phyloP scores from a whole-genome alignment of 257 asterid genomes.

The Lithospermum erythrorhizon region DNA sequence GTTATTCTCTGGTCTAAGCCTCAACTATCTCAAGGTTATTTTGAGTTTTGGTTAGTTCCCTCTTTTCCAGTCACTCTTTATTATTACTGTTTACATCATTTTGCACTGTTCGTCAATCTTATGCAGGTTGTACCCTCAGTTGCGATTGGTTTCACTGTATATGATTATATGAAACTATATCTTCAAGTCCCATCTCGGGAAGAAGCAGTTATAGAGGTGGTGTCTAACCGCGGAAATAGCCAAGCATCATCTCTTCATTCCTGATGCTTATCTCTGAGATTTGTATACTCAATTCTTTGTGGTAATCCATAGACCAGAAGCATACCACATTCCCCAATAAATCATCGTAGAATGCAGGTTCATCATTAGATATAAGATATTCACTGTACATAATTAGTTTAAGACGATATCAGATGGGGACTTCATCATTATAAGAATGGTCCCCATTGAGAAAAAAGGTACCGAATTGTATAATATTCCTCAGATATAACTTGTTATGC shows the following conservation, averaged over 20 bases:
- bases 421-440: neutral
- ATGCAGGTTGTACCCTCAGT: slow-evolving; percentile 90
- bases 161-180: slow-evolving; percentile 66
- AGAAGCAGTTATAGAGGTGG: slow-evolving; percentile 32
- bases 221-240: slow-evolving; percentile 17
- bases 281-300: slow-evolving; percentile 11
- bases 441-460: neutral
- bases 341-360: neutral
- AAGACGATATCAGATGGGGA: too few relatives aligned
- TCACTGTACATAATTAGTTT: neutral
- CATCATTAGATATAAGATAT: neutral
- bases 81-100: slow-evolving; percentile 3
- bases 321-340: neutral
- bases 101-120: neutral
- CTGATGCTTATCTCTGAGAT: slow-evolving; percentile 8
- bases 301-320: neutral
- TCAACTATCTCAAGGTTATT: slow-evolving; percentile 80
- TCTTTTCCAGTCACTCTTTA: slow-evolving; percentile 7
- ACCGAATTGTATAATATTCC: neutral
- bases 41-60: neutral
- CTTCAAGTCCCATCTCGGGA: slow-evolving; percentile 80
- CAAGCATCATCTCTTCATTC: slow-evolving; percentile 39
- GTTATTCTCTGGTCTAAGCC: slow-evolving; percentile 87
- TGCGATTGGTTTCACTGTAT: slow-evolving; percentile 86
- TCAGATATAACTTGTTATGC: neutral